Conservation (phyloP, 1,284 basidiomycete species). For the Malassezia dermatis region DNA sequence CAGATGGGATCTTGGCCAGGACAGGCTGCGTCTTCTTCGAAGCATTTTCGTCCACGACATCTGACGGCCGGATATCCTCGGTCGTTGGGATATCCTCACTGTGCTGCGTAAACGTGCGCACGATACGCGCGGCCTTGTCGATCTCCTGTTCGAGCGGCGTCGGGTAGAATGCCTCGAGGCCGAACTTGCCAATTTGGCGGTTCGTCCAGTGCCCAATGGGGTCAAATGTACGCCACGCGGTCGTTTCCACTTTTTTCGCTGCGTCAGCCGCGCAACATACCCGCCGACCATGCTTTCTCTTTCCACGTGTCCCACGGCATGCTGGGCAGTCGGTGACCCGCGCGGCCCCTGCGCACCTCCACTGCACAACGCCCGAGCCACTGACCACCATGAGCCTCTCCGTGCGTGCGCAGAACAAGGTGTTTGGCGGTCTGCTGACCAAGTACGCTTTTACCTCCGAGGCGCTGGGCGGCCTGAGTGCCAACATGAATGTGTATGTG, state of each 20-base stretch:
- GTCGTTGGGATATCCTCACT: constrained; percentile 15
- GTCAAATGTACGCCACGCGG: constrained; percentile 26
- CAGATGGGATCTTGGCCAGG: constrained; percentile 42
- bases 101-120: constrained; percentile 32
- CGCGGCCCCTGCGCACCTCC: background rate
- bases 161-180: constrained; percentile 42
- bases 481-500: constrained; percentile 82
- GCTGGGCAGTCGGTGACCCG: background rate
- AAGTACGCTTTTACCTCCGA: constrained; percentile 52
- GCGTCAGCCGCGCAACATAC: background rate
- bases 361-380: background rate
- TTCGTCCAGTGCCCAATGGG: constrained; percentile 31
- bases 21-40: constrained; percentile 42
- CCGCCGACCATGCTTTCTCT: constrained; percentile 13
- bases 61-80: background rate
- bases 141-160: constrained; percentile 30
- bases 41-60: constrained; percentile 30
- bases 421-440: constrained; percentile 26
- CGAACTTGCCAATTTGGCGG: constrained; percentile 25
- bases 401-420: constrained; percentile 23
- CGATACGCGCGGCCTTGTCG: constrained; percentile 41
- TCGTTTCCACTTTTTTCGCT: constrained; percentile 36
- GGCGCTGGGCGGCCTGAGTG: constrained; percentile 64
- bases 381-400: constrained; percentile 20
- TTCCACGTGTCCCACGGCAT: constrained; percentile 12